phyloP scores from a whole-genome alignment of 371 early-diverging fungal species.

The Dipsacomyces acuminosporus region DNA sequence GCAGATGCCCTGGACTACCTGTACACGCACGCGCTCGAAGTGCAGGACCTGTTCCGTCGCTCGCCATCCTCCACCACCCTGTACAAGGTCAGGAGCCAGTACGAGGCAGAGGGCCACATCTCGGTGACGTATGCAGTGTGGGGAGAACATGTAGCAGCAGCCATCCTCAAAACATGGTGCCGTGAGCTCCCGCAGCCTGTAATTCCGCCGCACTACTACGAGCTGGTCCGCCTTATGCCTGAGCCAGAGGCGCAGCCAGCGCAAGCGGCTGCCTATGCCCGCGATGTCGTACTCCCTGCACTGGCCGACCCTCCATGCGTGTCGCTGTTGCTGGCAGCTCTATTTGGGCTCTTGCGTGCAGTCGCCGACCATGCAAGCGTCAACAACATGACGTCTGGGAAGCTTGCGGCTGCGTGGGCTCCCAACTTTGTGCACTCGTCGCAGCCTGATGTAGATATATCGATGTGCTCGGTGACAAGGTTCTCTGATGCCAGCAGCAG shows the following conservation, averaged over 20 bases:
- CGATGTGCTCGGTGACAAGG: constrained; percentile 47
- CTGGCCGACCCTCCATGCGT: constrained; percentile 52
- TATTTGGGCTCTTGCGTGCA: constrained; percentile 65
- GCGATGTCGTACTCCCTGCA: constrained; percentile 52
- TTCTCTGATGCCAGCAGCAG: constrained; percentile 16
- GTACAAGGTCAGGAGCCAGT: constrained; percentile 61
- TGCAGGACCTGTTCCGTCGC: constrained; percentile 85
- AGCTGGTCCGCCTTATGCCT: constrained; percentile 41
- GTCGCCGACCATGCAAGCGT: constrained; percentile 58
- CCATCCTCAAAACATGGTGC: constrained; percentile 79
- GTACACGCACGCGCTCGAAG: constrained; percentile 58
- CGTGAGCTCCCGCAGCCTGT: constrained; percentile 83
- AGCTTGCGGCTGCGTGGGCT: constrained; percentile 81
- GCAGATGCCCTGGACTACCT: constrained; percentile 59
- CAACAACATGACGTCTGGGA: constrained; percentile 81
- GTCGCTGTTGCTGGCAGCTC: constrained; percentile 56
- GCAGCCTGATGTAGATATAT: constrained; percentile 49
- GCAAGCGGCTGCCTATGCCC: constrained; percentile 48
- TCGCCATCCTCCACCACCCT: constrained; percentile 64
- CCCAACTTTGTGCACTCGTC: constrained; percentile 79
- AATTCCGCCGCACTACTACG: constrained; percentile 52
- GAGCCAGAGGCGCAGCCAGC: constrained; percentile 32
- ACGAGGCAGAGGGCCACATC: constrained; percentile 56
- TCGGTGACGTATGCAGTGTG: constrained; percentile 51
- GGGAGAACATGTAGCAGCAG: constrained; percentile 81